Percentiles rank a stretch among this genome's conserved stretches.
Evolutionary conservation across 2,329 filamentous ascomycete species (phyloP).

Genomic region (Orbilia blumenaviensis): DNA sequence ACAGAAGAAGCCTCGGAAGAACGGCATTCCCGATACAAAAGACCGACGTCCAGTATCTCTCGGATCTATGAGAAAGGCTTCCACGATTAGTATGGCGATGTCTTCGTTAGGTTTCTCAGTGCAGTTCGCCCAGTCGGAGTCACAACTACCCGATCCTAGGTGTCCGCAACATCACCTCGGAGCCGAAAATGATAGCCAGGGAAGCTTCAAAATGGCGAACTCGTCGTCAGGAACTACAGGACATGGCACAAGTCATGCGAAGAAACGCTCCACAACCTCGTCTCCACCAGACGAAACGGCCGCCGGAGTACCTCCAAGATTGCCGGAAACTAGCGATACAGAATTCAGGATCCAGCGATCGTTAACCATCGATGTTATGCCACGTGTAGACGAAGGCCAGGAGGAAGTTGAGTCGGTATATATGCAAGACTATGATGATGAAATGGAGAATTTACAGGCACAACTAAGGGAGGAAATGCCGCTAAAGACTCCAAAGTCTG

Average conservation of each 20-base stretch:
- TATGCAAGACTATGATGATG: conserved; percentile 52
- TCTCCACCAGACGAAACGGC: conserved; percentile 48
- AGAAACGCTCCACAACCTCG: conserved; percentile 52
- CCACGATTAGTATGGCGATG: conserved; percentile 50
- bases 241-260: conserved; percentile 24
- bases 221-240: neutral
- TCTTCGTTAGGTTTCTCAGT: conserved; percentile 51
- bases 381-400: conserved; percentile 38
- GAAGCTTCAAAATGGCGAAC: conserved; percentile 2
- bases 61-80: conserved; percentile 46
- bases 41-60: conserved; percentile 41
- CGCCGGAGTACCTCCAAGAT: conserved; percentile 42
- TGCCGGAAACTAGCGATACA: conserved; percentile 30
- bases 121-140: conserved; percentile 42
- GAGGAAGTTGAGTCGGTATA: conserved; percentile 49
- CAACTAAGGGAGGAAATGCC: conserved; percentile 49
- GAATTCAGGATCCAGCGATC: conserved; percentile 42
- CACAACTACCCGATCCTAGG: conserved; percentile 16
- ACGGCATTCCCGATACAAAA: conserved; percentile 24
- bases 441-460: conserved; percentile 44
- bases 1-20: conserved; percentile 53
- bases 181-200: neutral
- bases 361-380: conserved; percentile 50
- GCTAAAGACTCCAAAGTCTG: conserved; percentile 28
- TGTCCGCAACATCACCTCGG: neutral